Percentiles rank a stretch among this genome's conserved stretches.
These are phyloP conservation scores for Solanum sitiens DNA, from an alignment of 257 asterid species.

Conservation along the genomic window DNA sequence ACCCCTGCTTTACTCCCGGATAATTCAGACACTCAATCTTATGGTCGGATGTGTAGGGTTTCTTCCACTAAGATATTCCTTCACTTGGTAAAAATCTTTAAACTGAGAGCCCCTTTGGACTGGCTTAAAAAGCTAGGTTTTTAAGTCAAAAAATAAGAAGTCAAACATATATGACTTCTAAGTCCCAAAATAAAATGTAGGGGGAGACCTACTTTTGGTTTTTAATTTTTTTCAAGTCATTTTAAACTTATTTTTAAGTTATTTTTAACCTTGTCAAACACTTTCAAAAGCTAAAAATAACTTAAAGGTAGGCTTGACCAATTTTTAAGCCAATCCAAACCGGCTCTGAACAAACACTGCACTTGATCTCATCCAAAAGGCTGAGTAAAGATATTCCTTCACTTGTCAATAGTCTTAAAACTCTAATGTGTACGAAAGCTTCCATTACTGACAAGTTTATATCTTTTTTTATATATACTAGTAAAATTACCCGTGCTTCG, in stretches of 20 bases:
- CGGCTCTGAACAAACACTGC: neutral
- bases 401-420: neutral
- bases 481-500: too few species aligned
- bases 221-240: neutral
- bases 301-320: neutral
- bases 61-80: neutral
- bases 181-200: neutral
- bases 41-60: neutral
- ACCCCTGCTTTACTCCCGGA: neutral
- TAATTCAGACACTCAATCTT: neutral
- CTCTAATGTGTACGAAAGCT: neutral
- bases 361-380: neutral
- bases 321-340: neutral
- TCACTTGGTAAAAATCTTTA: neutral
- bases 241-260: neutral
- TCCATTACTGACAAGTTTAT: neutral
- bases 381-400: neutral
- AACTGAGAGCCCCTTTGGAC: neutral
- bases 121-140: neutral
- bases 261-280: neutral
- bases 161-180: neutral
- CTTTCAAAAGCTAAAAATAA: neutral
- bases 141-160: neutral
- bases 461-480: neutral
- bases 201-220: neutral